phyloP scores from a whole-genome alignment of 2,329 filamentous ascomycete genomes.

The Penicillium carneum region DNA sequence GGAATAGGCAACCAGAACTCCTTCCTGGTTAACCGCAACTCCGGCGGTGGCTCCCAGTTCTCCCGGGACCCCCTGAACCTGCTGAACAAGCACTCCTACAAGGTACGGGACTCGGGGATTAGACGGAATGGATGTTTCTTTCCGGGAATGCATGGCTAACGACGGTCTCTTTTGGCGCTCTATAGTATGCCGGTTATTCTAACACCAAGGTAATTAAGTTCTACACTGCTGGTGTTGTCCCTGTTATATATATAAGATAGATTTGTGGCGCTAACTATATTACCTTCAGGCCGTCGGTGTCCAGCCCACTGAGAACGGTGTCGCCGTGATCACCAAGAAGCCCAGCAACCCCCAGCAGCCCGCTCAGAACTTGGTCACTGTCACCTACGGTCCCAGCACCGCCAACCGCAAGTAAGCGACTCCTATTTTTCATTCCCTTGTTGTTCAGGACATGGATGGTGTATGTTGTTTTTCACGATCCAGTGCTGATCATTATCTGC shows the following conservation, averaged over 20 bases:
- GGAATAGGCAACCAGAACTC: conserved; percentile 80
- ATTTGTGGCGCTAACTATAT: background rate
- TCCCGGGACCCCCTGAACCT: conserved; percentile 94
- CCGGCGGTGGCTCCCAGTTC: conserved; percentile 81
- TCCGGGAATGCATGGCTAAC: conserved; percentile 35
- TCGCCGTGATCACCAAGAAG: conserved; percentile 88
- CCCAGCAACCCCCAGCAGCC: conserved; percentile 74
- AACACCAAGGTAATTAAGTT: conserved; percentile 78
- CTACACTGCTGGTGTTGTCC: conserved; percentile 18
- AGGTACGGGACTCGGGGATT: conserved; percentile 62
- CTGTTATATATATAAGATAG: background rate
- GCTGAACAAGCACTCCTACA: conserved; percentile 87
- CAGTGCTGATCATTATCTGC: conserved; percentile 6
- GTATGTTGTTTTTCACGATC: conserved; percentile 10
- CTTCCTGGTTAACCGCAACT: conserved; percentile 89
- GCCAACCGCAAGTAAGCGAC: conserved; percentile 76
- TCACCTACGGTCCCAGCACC: conserved; percentile 74
- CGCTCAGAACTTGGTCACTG: conserved; percentile 68
- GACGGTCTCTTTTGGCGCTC: conserved; percentile 15
- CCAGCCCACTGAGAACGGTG: conserved; percentile 74
- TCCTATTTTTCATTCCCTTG: background rate
- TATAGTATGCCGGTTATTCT: conserved; percentile 85
- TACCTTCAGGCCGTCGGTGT: conserved; percentile 78
- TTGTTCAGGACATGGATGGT: background rate
- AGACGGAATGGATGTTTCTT: conserved; percentile 17